Evolutionary conservation across 2,329 filamentous ascomycete species (phyloP), one percentile per base, ranked within the genome.

Genomic region (Balansia obtecta): DNA sequence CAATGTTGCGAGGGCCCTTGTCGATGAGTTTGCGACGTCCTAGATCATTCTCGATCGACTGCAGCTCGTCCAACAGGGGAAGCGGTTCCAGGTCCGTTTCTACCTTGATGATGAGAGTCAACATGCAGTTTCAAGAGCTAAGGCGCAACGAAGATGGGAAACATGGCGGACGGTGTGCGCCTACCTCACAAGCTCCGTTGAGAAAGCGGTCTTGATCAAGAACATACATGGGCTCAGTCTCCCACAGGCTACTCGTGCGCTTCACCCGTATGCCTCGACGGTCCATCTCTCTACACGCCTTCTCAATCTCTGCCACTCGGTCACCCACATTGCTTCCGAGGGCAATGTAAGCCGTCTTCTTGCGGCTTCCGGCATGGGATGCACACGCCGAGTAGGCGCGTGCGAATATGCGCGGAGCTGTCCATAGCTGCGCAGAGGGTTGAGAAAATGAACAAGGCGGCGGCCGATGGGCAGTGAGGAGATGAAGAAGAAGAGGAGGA

Each of bases 191-290:
- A 51, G 83, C 90, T 18, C 89, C 93, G 63, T 98, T 98, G 45
- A 96, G 71, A 63, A 98, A 98, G 32, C 80, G 79, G 55, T 83
- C 82, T 65, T 98, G 93, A 55, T 96, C 85, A 55, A 86, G 71
- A 55, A 96, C 86, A 67, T 98, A 98, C 93, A 98, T 98, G 20
- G 93, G 88, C 59, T 88, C 82, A 3, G 91, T 98, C 70, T 97
- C 89, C 78, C 93, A 98, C 3, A 98, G 73, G 54, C 82, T 85
- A 65, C 91, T 97, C 0, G 91, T 95, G 59, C 83, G 76, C 60
- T 80, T 76, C 39, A 98, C 77, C 49, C 69, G 79, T 62, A 97
- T 88, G 34, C 81, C 82, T 20, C 79, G 74, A 43, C 74, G 71
- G 55, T 86, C 80, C 80, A 98, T 88, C 62, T 85, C 79, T 43